Conservation (phyloP, 2,329 filamentous ascomycete species). For the Aspergillus brasiliensis region DNA sequence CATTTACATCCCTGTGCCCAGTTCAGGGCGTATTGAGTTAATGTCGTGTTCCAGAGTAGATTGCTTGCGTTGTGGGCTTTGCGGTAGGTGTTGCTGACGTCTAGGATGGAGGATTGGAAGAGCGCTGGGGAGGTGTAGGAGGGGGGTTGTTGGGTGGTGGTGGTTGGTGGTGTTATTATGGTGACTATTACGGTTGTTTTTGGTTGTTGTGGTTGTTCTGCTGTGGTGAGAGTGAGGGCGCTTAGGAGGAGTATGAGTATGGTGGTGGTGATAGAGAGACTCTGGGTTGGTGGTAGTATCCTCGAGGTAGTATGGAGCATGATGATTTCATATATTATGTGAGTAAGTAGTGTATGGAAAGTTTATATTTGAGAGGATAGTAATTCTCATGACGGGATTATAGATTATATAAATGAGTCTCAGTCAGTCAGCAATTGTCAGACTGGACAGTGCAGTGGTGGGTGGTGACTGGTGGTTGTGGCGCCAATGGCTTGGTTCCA, state of each 20-base stretch:
- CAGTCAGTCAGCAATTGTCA: neutral
- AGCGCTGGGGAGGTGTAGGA: conserved; percentile 46
- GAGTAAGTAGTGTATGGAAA: no score
- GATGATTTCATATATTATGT: no score
- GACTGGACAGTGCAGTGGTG: neutral
- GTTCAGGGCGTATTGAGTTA: conserved; percentile 56
- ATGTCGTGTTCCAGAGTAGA: conserved; percentile 66
- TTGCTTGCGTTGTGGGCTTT: conserved; percentile 60
- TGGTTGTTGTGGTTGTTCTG: neutral
- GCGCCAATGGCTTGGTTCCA: neutral
- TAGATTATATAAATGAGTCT: neutral
- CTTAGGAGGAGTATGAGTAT: conserved; percentile 6
- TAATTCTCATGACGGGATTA: no score
- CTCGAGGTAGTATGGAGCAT: neutral
- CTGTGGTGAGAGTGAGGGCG: conserved; percentile 1
- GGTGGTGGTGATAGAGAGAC: neutral
- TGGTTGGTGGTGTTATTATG: conserved; percentile 27
- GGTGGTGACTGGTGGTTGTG: neutral
- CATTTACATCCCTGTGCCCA: conserved; percentile 53
- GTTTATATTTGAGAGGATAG: no score
- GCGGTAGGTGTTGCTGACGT: conserved; percentile 68
- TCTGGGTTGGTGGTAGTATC: neutral
- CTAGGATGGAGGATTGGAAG: conserved; percentile 60
- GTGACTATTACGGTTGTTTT: conserved; percentile 23
- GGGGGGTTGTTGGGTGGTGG: conserved; percentile 28